Percentiles rank a stretch among this genome's conserved stretches.
Conservation (phyloP, 768 basidiomycete genomes). For the Jaapia argillacea region DNA sequence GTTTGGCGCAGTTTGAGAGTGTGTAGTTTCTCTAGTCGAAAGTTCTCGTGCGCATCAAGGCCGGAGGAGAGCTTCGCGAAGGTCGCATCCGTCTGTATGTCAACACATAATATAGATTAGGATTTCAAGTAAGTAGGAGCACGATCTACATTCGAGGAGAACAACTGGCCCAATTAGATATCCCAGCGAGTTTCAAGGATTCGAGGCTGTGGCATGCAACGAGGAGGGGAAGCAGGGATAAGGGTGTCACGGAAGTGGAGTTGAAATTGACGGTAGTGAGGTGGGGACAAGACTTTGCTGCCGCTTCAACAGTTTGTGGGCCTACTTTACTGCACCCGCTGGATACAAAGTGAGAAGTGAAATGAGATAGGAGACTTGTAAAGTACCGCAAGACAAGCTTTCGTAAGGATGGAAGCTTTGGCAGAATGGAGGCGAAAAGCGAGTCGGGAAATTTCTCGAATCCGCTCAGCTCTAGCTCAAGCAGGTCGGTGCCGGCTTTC, state of each 20-base stretch:
- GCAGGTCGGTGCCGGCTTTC: constrained; percentile 26
- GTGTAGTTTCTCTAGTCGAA: constrained; percentile 29
- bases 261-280: constrained; percentile 47
- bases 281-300: constrained; percentile 28
- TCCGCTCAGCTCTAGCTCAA: constrained; percentile 38
- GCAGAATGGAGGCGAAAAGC: constrained; percentile 39
- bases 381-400: constrained; percentile 45
- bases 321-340: constrained; percentile 57
- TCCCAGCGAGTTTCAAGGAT: constrained; percentile 53
- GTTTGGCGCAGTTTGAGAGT: constrained; percentile 53
- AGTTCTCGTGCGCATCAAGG: constrained; percentile 9
- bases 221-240: constrained; percentile 35
- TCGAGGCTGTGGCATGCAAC: constrained; percentile 30
- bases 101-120: constrained; percentile 1
- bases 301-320: constrained; percentile 33
- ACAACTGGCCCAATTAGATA: constrained; percentile 45
- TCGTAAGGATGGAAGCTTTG: constrained; percentile 31
- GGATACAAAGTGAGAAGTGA: constrained; percentile 2
- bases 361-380: background rate
- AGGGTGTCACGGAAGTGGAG: constrained; percentile 45
- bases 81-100: constrained; percentile 44
- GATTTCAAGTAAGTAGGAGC: background rate
- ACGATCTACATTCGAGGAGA: background rate
- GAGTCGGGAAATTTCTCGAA: constrained; percentile 44
- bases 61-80: constrained; percentile 33